Base-by-base conservation (phyloP, 1,284 basidiomycete species). In the Cryptococcus neoformans region DNA sequence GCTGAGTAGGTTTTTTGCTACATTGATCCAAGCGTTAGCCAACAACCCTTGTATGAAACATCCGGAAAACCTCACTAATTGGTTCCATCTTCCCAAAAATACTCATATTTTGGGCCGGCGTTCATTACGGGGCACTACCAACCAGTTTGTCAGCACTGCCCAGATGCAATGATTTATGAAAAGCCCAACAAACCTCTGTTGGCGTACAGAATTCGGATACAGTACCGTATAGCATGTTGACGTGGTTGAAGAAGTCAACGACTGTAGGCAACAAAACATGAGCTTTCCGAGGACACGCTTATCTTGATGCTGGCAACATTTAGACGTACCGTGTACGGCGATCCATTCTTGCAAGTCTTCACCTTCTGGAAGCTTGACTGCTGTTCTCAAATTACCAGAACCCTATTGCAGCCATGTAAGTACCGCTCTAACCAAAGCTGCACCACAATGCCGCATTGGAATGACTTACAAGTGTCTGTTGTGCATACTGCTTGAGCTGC, bases 101-200 rank as follows among this genome's bases (percentile, higher is more conserved):
- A 99, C 77, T 99, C 96, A 75, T 92, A 94, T 88, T 95, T 85
- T 64, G 94, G 92, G 9, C 96, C 96, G 6, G 96, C 95, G 71
- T 93, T 96, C 96, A 99, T 99, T 65, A 97, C 89, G 6, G 93
- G 92, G 74, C 96, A 99, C 88, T 95, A 65, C 14, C 58, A 59
- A 54, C 49, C 21, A 21, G 9, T 16, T 38, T 45, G 16, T 34
- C n/a, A 21, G 16, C 14, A 11, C 40, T 41, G 28, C 28, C 28
- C 28, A 28, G 28, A 28, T 28, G 28, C 28, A 28, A 41, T 12
- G 40, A 40, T n/a, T 35, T 21, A 41, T 41, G 37, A 28, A 41
- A 17, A 40, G 17, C 28, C 2, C 37, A 41, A 64, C 78, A 62
- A 71, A 88, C 91, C 83, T 95, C 90, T 70, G 91, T 85, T 14